Evolutionary conservation across 805 yeast species (phyloP).

Genomic region (Nakazawaea sp.): DNA sequence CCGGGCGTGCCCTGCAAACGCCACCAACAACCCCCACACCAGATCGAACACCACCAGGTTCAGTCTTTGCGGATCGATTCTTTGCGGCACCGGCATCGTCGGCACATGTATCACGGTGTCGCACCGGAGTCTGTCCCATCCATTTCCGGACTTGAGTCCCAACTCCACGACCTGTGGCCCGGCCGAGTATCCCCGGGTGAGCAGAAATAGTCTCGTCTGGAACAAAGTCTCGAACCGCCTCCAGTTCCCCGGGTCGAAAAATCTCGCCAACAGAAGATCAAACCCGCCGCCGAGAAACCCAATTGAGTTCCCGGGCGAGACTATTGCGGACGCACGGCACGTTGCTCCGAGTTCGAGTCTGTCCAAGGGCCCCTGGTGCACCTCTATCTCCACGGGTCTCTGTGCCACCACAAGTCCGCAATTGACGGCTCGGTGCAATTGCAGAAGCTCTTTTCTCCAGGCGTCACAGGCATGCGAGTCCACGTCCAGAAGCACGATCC

Average conservation of each 20-base stretch:
- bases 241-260: slow-evolving; percentile 17
- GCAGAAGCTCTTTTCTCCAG: slow-evolving; percentile 17
- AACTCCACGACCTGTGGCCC: slow-evolving; percentile 24
- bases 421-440: too few species aligned
- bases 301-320: slow-evolving; percentile 46
- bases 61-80: slow-evolving; percentile 4
- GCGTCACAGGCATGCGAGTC: slow-evolving; percentile 15
- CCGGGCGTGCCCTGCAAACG: slow-evolving; percentile 15
- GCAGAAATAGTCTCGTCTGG: slow-evolving; percentile 11
- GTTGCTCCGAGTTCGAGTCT: neutral
- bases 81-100: slow-evolving; percentile 31
- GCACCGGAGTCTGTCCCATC: slow-evolving; percentile 20
- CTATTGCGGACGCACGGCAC: slow-evolving; percentile 20
- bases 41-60: slow-evolving; percentile 27
- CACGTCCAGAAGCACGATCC: slow-evolving; percentile 18
- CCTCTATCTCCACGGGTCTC: slow-evolving; percentile 14
- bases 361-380: slow-evolving; percentile 1
- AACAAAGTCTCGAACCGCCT: slow-evolving; percentile 18
- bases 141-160: slow-evolving; percentile 15
- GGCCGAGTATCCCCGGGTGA: slow-evolving; percentile 25
- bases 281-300: slow-evolving; percentile 49
- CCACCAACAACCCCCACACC: slow-evolving; percentile 27
- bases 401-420: too few species aligned
- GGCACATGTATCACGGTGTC: slow-evolving; percentile 29
- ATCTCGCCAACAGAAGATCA: slow-evolving; percentile 29